Evolutionary conservation across 1,284 basidiomycete genomes (phyloP).

Genomic region (Microbotryum scabiosae): DNA sequence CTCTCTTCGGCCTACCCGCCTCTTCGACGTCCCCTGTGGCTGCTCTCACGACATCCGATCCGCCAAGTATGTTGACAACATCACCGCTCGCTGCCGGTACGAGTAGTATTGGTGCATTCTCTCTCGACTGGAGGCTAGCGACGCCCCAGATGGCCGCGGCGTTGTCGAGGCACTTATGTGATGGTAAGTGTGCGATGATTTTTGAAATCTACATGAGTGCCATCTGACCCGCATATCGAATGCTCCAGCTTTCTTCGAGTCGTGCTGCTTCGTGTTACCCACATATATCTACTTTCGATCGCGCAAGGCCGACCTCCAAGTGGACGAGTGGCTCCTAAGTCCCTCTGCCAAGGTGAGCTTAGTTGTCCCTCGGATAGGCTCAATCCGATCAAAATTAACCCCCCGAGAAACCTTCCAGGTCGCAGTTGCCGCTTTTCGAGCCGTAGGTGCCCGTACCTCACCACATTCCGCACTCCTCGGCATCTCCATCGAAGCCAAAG

Average conservation of each 20-base stretch:
- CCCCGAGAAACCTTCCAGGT: neutral
- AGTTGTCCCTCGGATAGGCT: neutral
- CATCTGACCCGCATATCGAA: neutral
- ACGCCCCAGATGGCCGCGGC: constrained; percentile 7
- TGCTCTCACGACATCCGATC: neutral
- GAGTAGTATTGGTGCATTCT: constrained; percentile 2
- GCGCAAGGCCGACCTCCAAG: neutral
- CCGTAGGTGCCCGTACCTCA: constrained; percentile 18
- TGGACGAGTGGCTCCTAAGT: neutral
- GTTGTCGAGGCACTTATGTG: constrained; percentile 11
- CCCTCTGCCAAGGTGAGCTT: constrained; percentile 2
- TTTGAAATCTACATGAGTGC: neutral
- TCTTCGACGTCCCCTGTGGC: no score
- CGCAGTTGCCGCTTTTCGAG: constrained; percentile 15
- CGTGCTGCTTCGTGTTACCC: constrained; percentile 23
- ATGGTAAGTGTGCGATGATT: neutral
- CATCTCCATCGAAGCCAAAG: neutral
- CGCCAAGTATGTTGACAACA: neutral
- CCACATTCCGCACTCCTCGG: constrained; percentile 24
- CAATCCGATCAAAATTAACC: neutral
- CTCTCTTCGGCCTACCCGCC: neutral
- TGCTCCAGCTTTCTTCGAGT: constrained; percentile 20
- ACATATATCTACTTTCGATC: constrained; percentile 8
- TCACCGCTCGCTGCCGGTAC: neutral
- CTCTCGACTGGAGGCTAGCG: constrained; percentile 18